Conservation (phyloP, 2,329 filamentous ascomycete genomes). For the Conoideocrella luteorostrata region DNA sequence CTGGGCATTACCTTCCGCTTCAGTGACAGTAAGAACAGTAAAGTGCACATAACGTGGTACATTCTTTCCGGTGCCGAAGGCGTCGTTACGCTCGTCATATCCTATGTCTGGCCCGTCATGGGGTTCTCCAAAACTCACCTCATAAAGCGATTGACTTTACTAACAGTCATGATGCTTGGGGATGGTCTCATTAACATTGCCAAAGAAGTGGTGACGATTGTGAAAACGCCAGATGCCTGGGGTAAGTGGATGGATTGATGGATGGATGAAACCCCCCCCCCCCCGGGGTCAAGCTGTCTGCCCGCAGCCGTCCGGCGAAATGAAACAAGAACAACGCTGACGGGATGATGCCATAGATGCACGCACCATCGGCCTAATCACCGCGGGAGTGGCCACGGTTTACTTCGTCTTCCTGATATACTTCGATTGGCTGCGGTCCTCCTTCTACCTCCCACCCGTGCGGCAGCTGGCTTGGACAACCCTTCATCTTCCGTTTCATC, state of each 20-base stretch:
- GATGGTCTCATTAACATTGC: constrained; percentile 57
- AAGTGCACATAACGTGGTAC: constrained; percentile 43
- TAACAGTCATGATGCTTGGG: constrained; percentile 61
- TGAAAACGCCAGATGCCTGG: constrained; percentile 34
- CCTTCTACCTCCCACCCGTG: constrained; percentile 45
- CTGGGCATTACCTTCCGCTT: constrained; percentile 36
- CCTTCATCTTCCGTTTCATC: constrained; percentile 58
- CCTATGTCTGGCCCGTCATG: constrained; percentile 48
- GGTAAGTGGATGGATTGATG: constrained; percentile 25
- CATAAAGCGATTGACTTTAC: constrained; percentile 55
- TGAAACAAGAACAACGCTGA: background rate
- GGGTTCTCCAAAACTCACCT: constrained; percentile 57
- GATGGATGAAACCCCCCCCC: too few relatives aligned
- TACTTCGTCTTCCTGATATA: constrained; percentile 42
- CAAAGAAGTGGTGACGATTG: constrained; percentile 43
- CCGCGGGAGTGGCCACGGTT: constrained; percentile 32
- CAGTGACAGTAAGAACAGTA: constrained; percentile 21
- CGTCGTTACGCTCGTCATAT: constrained; percentile 43
- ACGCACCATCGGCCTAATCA: constrained; percentile 33
- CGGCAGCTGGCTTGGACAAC: constrained; percentile 54
- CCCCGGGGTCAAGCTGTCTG: too few relatives aligned
- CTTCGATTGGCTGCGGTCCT: constrained; percentile 60
- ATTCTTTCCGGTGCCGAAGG: constrained; percentile 47
- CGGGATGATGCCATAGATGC: constrained; percentile 19
- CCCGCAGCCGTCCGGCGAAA: too few relatives aligned